Evolutionary conservation across 2,329 filamentous ascomycete genomes (phyloP), one percentile per base, ranked within the genome.

Genomic region (Moelleriella libera): DNA sequence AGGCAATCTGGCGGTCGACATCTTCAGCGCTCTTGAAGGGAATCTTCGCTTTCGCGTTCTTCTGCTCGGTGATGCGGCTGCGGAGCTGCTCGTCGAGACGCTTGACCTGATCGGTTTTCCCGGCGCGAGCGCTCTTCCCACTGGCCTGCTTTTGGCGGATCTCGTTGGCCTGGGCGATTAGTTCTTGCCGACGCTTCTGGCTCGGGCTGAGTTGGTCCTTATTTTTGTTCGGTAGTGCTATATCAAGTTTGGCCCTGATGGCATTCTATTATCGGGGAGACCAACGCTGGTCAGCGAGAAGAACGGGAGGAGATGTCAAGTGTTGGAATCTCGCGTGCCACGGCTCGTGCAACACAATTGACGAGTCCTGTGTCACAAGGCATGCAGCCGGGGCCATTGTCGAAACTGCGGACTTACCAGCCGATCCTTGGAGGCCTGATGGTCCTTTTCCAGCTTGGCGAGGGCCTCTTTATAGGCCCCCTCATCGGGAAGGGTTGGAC

Each of bases 81-180:
- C 90, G 90, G 60, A 98, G 74, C 63, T 88, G 85, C 62, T 89
- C 83, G 58, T 97, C 89, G 50, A 95, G 80, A 56, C 83, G 82
- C 77, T 92, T 94, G 71, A 96, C 85, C 70, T 94, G 87, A 59
- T 96, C 89, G 59, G 87, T 77, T 65, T 89, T 82, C 61, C 76
- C 75, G 57, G 75, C 78, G 48, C 89, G 85, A 47, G 84, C 81
- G 50, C 81, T 78, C 76, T 98, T 98, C 72, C 87, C 85, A 50
- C 80, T 83, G 56, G 83, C 82, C 71, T 97, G 92, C 71, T 92
- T 83, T 65, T 82, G 77, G 53, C 86, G 83, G 66, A 98, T 96
- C 55, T 84, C 77, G 62, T 82, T 83, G 58, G 88, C 77, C 69
- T 97, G 80, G 47, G 80, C 72, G 58, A 88, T 84, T 54, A 97